Evolutionary conservation across 805 yeast species (phyloP).

Genomic region (Pichia thaimueangensis): DNA sequence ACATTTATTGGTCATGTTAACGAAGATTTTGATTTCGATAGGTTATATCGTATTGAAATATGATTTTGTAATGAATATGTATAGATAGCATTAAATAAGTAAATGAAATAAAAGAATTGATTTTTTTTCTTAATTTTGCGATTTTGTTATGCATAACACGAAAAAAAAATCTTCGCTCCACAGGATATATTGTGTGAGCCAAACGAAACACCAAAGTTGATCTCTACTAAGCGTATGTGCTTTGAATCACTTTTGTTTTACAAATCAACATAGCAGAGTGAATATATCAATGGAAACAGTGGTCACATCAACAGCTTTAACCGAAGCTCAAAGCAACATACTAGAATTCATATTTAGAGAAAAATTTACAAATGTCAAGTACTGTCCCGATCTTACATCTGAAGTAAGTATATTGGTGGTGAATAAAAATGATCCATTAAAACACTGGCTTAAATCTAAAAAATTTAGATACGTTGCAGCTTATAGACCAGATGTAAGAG

Average conservation of each 20-base stretch:
- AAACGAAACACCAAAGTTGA: too few species aligned
- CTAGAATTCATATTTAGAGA: slow-evolving; percentile 15
- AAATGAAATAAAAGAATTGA: too few species aligned
- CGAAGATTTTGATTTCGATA: slow-evolving; percentile 27
- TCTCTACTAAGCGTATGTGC: too few species aligned
- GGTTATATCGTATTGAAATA: slow-evolving; percentile 22
- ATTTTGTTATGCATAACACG: too few species aligned
- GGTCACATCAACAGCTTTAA: slow-evolving; percentile 26
- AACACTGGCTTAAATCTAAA: slow-evolving; percentile 36
- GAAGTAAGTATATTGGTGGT: slow-evolving; percentile 23
- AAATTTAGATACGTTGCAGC: slow-evolving; percentile 46
- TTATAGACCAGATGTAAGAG: slow-evolving; percentile 49
- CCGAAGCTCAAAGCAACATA: slow-evolving; percentile 15
- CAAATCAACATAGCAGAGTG: neutral
- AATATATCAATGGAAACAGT: neutral
- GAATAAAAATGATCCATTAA: slow-evolving; percentile 17
- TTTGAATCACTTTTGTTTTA: too few species aligned
- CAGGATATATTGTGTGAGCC: too few species aligned
- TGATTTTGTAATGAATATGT: too few species aligned
- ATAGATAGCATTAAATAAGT: too few species aligned
- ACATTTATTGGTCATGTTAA: slow-evolving; percentile 56
- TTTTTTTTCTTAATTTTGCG: too few species aligned
- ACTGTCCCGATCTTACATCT: slow-evolving; percentile 24
- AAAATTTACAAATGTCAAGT: slow-evolving; percentile 15
- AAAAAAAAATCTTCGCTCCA: too few species aligned